Percentiles rank a stretch among this genome's conserved stretches.
These are phyloP conservation scores for Leccinum ponderosum DNA, from an alignment of 1,284 basidiomycete genomes.

Conservation along the genomic window DNA sequence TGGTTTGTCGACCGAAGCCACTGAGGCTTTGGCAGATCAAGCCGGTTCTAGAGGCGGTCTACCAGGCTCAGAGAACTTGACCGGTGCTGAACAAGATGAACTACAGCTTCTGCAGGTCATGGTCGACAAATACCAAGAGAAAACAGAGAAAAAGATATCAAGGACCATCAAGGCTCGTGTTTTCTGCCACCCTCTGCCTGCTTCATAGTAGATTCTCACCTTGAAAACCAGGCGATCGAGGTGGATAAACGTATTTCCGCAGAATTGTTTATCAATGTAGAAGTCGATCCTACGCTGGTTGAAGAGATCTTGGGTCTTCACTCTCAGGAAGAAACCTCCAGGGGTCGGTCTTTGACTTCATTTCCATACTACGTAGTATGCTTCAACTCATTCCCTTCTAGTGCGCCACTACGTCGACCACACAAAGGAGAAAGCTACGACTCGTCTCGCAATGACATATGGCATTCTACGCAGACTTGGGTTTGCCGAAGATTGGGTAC, in stretches of 20 bases:
- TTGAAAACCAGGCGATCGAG: conserved; percentile 66
- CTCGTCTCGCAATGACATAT: conserved; percentile 77
- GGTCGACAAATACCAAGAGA: conserved; percentile 85
- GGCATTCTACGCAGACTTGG: conserved; percentile 83
- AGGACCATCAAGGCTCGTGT: conserved; percentile 52
- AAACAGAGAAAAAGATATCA: conserved; percentile 84
- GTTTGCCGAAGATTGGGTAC: conserved; percentile 70
- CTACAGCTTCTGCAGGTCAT: conserved; percentile 58
- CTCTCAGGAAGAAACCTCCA: conserved; percentile 34
- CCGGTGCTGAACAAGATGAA: conserved; percentile 45
- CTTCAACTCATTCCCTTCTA: conserved; percentile 18
- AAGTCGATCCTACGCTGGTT: conserved; percentile 60
- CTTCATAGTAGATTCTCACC: conserved; percentile 3
- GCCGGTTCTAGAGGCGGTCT: conserved; percentile 4
- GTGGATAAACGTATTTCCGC: conserved; percentile 79
- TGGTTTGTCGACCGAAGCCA: conserved; percentile 7
- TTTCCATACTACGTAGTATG: neutral
- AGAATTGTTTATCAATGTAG: conserved; percentile 58
- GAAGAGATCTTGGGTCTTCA: conserved; percentile 64
- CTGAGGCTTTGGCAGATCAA: neutral
- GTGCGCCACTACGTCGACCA: conserved; percentile 45
- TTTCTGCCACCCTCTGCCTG: neutral
- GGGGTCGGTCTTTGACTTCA: conserved; percentile 11
- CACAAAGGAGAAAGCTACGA: conserved; percentile 71
- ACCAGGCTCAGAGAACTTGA: conserved; percentile 26